Conservation (phyloP, 192 early-diverging fungal species). For the Entomortierella chlamydospora region DNA sequence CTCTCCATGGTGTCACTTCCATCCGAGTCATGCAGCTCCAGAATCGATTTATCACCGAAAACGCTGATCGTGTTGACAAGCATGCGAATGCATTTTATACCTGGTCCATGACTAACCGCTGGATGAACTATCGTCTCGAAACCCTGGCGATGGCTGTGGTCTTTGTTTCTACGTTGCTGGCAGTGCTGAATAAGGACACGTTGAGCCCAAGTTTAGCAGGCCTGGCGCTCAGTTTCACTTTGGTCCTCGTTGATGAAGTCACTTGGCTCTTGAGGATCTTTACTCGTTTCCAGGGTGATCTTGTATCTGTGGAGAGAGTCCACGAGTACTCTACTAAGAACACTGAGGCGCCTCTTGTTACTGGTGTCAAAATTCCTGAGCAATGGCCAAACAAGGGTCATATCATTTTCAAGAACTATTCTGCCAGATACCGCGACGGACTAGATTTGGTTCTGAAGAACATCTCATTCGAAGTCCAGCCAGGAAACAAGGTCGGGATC, state of each 20-base stretch:
- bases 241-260: conserved; percentile 58
- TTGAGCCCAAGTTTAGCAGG: conserved; percentile 80
- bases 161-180: conserved; percentile 78
- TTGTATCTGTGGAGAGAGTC: conserved; percentile 87
- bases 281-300: conserved; percentile 77
- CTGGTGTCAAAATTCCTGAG: conserved; percentile 61
- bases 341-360: conserved; percentile 83
- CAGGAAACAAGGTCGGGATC: conserved; percentile 38
- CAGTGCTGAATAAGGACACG: conserved; percentile 67
- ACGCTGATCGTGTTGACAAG: conserved; percentile 16
- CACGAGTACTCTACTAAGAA: conserved; percentile 83
- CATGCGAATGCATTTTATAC: not conserved
- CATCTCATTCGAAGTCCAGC: conserved; percentile 58
- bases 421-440: conserved; percentile 39
- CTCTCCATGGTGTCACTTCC: conserved; percentile 74
- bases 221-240: conserved; percentile 72
- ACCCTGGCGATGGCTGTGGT: conserved; percentile 71
- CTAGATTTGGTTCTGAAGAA: conserved; percentile 47
- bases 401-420: conserved; percentile 36
- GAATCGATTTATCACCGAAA: conserved; percentile 67
- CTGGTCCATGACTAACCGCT: conserved; percentile 75
- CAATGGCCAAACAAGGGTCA: conserved; percentile 56
- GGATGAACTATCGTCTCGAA: conserved; percentile 75
- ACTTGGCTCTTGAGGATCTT: conserved; percentile 75
- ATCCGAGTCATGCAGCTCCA: conserved; percentile 77